Percentiles rank a stretch among this genome's conserved stretches.
Evolutionary conservation across 805 yeast species (phyloP).

Genomic region (Henningerozyma blattae): DNA sequence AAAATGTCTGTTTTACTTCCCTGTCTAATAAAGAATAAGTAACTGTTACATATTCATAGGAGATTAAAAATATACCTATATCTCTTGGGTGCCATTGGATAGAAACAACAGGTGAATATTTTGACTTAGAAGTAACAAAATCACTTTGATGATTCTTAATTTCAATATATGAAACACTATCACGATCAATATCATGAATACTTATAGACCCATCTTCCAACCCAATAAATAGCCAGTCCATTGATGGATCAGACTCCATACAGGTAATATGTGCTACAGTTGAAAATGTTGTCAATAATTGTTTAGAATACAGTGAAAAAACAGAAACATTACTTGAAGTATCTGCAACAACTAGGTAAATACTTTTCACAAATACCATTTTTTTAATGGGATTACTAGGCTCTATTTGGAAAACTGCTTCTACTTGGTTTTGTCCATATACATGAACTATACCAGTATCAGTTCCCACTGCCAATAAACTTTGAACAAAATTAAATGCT

Average conservation of each 20-base stretch:
- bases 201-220: conserved; percentile 60
- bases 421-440: conserved; percentile 75
- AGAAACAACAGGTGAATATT: conserved; percentile 50
- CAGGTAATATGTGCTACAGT: conserved; percentile 59
- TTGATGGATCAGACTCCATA: conserved; percentile 68
- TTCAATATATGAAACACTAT: conserved; percentile 48
- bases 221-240: conserved; percentile 82
- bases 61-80: conserved; percentile 61
- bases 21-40: conserved; percentile 55
- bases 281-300: conserved; percentile 45
- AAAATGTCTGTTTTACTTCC: conserved; percentile 41
- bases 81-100: conserved; percentile 85
- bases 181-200: conserved; percentile 75
- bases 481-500: conserved; percentile 83
- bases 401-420: conserved; percentile 46
- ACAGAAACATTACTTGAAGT: conserved; percentile 49
- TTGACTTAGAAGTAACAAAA: conserved; percentile 42
- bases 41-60: conserved; percentile 60
- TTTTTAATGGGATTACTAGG: conserved; percentile 38
- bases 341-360: conserved; percentile 67
- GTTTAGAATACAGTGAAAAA: conserved; percentile 54
- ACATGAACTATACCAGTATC: conserved; percentile 59
- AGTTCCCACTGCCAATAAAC: conserved; percentile 73
- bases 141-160: conserved; percentile 60
- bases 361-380: conserved; percentile 64